These are phyloP conservation scores for Dysphania ambrosioides DNA, from an alignment of 148 eudicot species.

Conservation along the genomic window DNA sequence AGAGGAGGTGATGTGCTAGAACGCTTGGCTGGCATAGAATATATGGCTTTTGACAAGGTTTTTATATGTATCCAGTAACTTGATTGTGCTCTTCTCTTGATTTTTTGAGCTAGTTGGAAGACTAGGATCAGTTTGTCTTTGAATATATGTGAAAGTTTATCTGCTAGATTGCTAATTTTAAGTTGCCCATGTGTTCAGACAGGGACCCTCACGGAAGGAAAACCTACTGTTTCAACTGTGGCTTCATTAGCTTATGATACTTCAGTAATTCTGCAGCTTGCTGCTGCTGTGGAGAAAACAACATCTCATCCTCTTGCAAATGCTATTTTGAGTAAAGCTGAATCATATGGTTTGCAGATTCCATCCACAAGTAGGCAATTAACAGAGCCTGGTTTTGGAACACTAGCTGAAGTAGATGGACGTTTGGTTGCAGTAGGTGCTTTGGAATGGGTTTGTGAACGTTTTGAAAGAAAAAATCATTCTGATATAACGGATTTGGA, in stretches of 20 bases:
- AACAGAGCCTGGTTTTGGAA: slow-evolving; percentile 91
- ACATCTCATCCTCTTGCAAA: slow-evolving; percentile 93
- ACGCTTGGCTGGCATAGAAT: slow-evolving; percentile 71
- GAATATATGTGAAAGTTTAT: background rate
- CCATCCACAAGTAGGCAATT: slow-evolving; percentile 71
- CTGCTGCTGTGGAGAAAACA: slow-evolving; percentile 98
- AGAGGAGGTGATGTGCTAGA: slow-evolving; percentile 97
- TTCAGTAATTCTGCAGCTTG: slow-evolving; percentile 70
- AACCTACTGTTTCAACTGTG: slow-evolving; percentile 75
- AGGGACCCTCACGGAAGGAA: slow-evolving; percentile 96
- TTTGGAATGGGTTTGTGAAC: slow-evolving; percentile 71
- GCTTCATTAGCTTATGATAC: slow-evolving; percentile 45
- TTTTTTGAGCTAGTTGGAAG: background rate
- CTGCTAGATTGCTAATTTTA: slow-evolving; percentile 11
- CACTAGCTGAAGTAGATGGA: slow-evolving; percentile 92
- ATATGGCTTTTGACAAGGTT: slow-evolving; percentile 87
- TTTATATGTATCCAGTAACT: background rate
- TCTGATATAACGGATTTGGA: slow-evolving; percentile 48
- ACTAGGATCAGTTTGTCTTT: background rate
- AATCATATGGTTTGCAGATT: slow-evolving; percentile 52
- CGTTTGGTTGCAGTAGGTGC: slow-evolving; percentile 83
- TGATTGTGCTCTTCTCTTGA: background rate
- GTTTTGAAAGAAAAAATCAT: slow-evolving; percentile 51
- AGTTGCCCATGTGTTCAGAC: slow-evolving; percentile 51
- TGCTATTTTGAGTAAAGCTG: slow-evolving; percentile 84